Evolutionary conservation across 192 early-diverging fungal species (phyloP).

Genomic region (Entomortierella parvispora): DNA sequence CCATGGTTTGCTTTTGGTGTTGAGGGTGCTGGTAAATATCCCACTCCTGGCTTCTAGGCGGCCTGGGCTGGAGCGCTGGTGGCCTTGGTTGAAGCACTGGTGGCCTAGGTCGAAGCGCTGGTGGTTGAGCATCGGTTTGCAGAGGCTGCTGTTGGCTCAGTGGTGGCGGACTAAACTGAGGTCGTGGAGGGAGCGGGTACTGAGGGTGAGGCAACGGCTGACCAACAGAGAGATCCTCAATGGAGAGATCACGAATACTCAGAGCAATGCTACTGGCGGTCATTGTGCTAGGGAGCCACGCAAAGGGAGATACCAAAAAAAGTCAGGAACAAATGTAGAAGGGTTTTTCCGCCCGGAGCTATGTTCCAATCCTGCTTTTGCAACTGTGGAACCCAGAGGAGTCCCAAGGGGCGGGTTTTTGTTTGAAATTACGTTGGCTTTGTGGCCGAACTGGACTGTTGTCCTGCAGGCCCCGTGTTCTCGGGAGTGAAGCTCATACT

Average conservation of each 20-base stretch:
- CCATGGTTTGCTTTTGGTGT: slow-evolving; percentile 3
- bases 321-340: neutral
- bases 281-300: no score
- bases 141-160: neutral
- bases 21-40: slow-evolving; percentile 1
- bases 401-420: no score
- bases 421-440: no score
- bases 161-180: neutral
- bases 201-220: neutral
- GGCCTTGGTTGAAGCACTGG: no score
- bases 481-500: no score
- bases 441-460: no score
- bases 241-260: slow-evolving; percentile 1
- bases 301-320: no score
- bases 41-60: neutral
- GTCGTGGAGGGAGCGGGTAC: slow-evolving; percentile 1
- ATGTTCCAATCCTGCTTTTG: no score
- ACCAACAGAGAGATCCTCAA: slow-evolving; percentile 14
- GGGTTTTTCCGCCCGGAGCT: neutral
- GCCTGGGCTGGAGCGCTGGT: neutral
- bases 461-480: no score
- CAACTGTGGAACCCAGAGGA: no score
- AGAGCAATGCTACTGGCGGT: neutral
- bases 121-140: neutral
- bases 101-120: neutral